phyloP scores from a whole-genome alignment of 2,329 filamentous ascomycete species.

The Trichoderma atrobrunneum region DNA sequence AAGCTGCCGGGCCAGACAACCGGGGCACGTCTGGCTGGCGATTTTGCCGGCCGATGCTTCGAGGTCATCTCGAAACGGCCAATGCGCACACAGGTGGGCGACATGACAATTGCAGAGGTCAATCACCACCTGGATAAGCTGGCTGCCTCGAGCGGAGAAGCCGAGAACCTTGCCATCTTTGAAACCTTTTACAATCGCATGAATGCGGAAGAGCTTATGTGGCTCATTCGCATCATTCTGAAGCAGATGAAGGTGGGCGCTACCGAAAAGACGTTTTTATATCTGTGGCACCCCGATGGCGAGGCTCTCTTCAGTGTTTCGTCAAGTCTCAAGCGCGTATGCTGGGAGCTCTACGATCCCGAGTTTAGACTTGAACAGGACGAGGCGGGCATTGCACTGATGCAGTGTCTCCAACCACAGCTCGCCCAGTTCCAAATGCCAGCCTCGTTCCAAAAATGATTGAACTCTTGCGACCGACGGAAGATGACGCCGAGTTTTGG shows the following conservation, averaged over 20 bases:
- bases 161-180: constrained; percentile 79
- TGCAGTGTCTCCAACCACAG: constrained; percentile 96
- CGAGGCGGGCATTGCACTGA: constrained; percentile 71
- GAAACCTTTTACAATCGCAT: constrained; percentile 82
- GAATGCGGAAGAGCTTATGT: constrained; percentile 91
- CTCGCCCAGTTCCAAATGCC: constrained; percentile 88
- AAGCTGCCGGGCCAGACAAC: constrained; percentile 74
- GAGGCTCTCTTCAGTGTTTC: constrained; percentile 83
- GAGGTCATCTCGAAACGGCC: constrained; percentile 83
- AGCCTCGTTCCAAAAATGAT: constrained; percentile 76
- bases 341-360: constrained; percentile 85
- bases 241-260: constrained; percentile 73
- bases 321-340: constrained; percentile 84
- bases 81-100: constrained; percentile 68
- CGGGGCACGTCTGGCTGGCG: constrained; percentile 69
- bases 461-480: constrained; percentile 59
- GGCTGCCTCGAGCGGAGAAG: constrained; percentile 71
- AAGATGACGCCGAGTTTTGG: constrained; percentile 80
- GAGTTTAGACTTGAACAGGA: constrained; percentile 70
- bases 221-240: constrained; percentile 90
- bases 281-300: constrained; percentile 77
- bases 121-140: constrained; percentile 81
- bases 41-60: constrained; percentile 87
- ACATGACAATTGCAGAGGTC: constrained; percentile 85
- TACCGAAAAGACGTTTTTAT: constrained; percentile 83